A percentile compares a stretch with the other conserved stretches of the same genome.
Conservation (phyloP, 2,329 filamentous ascomycete species). For the Penicillium sp. region DNA sequence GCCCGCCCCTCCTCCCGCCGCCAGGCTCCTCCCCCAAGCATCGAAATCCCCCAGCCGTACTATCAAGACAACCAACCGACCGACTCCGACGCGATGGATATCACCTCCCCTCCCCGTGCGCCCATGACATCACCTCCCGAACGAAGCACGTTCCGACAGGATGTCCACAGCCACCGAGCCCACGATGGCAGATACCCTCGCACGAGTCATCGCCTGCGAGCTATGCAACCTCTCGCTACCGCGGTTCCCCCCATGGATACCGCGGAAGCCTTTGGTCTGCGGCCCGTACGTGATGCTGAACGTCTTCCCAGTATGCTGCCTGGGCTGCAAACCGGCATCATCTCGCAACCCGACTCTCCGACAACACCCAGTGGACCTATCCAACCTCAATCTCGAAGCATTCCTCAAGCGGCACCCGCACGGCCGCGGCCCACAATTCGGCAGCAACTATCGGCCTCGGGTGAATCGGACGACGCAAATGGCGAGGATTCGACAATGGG, state of each 20-base stretch:
- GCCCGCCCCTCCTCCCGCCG: conserved; percentile 66
- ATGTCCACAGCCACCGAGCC: conserved; percentile 53
- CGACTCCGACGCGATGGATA: conserved; percentile 59
- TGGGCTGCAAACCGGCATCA: conserved; percentile 66
- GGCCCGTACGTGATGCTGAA: conserved; percentile 79
- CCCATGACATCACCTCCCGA: conserved; percentile 72
- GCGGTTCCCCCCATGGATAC: conserved; percentile 68
- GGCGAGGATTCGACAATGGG: conserved; percentile 78
- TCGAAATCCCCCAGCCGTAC: conserved; percentile 70
- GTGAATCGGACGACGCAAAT: conserved; percentile 82
- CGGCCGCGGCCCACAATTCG: conserved; percentile 80
- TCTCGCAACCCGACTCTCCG: conserved; percentile 89
- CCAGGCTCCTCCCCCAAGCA: conserved; percentile 79
- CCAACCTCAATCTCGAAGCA: conserved; percentile 58
- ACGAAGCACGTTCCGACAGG: conserved; percentile 64
- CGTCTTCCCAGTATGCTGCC: conserved; percentile 80
- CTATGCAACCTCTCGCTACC: conserved; percentile 68
- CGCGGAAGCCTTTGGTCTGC: conserved; percentile 70
- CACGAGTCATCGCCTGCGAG: conserved; percentile 55
- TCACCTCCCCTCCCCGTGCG: conserved; percentile 64
- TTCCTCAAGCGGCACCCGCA: conserved; percentile 57
- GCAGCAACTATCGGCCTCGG: conserved; percentile 84
- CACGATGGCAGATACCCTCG: conserved; percentile 44
- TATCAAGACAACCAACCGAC: conserved; percentile 51
- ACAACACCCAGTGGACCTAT: conserved; percentile 77